These are phyloP conservation scores for Herpetospermum pedunculosum DNA, from an alignment of 306 rosid species.

Conservation along the genomic window DNA sequence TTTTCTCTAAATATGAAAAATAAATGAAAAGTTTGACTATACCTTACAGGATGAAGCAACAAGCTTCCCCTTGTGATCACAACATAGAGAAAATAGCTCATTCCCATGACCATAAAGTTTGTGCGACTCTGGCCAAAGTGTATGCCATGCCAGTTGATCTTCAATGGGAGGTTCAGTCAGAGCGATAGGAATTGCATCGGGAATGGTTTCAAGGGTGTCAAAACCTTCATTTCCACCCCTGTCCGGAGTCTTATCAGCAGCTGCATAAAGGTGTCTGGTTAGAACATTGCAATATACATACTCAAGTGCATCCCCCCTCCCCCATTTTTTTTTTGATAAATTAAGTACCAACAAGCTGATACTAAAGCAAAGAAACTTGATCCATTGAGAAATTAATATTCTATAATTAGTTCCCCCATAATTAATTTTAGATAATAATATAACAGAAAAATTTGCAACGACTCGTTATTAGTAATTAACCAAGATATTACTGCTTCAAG, in stretches of 20 bases:
- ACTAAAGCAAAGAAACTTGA: background rate
- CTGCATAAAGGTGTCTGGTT: constrained; percentile 32
- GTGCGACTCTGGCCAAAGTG: constrained; percentile 97
- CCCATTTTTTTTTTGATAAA: background rate
- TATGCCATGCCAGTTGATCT: constrained; percentile 95
- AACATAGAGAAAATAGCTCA: constrained; percentile 78
- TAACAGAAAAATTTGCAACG: background rate
- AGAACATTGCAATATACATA: constrained; percentile 6
- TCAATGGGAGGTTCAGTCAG: constrained; percentile 89
- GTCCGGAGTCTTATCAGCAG: constrained; percentile 30
- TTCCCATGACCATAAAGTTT: constrained; percentile 98
- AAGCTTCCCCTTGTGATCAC: constrained; percentile 73
- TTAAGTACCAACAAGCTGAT: background rate
- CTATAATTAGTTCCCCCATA: background rate
- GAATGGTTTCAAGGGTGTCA: constrained; percentile 80
- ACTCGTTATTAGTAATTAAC: background rate
- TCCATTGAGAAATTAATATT: background rate
- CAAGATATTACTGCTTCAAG: background rate
- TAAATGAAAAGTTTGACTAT: constrained; percentile 4
- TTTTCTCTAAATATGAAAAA: background rate
- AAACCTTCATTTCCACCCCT: constrained; percentile 46
- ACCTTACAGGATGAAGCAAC: constrained; percentile 98
- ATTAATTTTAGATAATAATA: background rate
- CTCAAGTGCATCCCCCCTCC: background rate
- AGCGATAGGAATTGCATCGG: constrained; percentile 74